phyloP scores from a whole-genome alignment of 73 alveolate species.

The Paramecium octaurelia region DNA sequence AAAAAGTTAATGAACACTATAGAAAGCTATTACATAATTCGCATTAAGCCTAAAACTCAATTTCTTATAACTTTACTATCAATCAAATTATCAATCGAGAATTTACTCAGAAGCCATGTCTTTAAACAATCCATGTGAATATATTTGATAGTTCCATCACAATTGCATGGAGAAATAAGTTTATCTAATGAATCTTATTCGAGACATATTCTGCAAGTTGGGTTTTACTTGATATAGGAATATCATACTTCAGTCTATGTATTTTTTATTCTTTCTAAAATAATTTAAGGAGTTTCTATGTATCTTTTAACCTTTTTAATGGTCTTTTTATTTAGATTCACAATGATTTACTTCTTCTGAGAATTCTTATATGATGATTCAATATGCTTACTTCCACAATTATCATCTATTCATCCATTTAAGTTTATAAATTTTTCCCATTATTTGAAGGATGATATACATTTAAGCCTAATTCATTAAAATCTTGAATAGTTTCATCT shows the following conservation, averaged over 20 bases:
- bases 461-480: not conserved
- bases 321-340: not conserved
- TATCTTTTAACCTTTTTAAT: not conserved
- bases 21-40: not conserved
- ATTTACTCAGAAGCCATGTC: slow-evolving; percentile 63
- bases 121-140: slow-evolving; percentile 70
- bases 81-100: not conserved
- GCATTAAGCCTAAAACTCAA: slow-evolving; percentile 9
- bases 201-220: slow-evolving; percentile 62
- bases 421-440: not conserved
- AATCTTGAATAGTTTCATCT: not conserved
- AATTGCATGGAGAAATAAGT: slow-evolving; percentile 67
- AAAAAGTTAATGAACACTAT: not conserved
- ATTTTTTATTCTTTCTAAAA: not conserved
- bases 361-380: not conserved
- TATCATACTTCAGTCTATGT: not conserved
- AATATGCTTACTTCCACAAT: not conserved
- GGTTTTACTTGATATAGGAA: not conserved
- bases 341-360: not conserved
- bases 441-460: not conserved
- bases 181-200: slow-evolving; percentile 56
- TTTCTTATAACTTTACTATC: not conserved
- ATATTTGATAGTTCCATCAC: slow-evolving; percentile 70
- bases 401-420: not conserved
- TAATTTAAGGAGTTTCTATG: not conserved